Evolutionary conservation across 116 monocot genomes (phyloP).

Genomic region (Trichopus zeylanicus): DNA sequence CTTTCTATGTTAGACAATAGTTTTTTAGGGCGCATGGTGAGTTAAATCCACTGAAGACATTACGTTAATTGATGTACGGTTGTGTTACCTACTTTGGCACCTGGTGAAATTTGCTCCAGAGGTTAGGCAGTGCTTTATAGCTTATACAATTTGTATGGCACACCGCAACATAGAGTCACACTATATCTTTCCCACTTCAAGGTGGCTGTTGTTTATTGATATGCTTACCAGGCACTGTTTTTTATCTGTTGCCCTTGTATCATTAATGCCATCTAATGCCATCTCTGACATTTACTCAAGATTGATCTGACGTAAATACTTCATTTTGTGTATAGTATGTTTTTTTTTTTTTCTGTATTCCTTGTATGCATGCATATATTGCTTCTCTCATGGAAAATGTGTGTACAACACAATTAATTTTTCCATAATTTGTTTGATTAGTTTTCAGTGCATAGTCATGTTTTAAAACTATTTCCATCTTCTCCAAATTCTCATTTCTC

Average conservation of each 20-base stretch:
- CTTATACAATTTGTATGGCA: neutral
- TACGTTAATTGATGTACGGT: neutral
- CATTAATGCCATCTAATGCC: neutral
- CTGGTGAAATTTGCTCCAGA: neutral
- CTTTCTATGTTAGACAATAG: neutral
- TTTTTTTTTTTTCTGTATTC: too few relatives aligned
- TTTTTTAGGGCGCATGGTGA: neutral
- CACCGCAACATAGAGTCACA: neutral
- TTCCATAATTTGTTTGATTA: too few relatives aligned
- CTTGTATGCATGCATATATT: too few relatives aligned
- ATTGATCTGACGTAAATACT: too few relatives aligned
- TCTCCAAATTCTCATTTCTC: too few relatives aligned
- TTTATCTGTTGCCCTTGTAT: neutral
- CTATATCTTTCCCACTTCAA: neutral
- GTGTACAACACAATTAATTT: too few relatives aligned
- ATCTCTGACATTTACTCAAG: neutral
- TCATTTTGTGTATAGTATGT: too few relatives aligned
- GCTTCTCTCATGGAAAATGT: too few relatives aligned
- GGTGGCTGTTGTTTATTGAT: neutral
- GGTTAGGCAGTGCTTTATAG: constrained; percentile 1
- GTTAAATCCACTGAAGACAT: neutral
- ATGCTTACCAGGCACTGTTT: neutral
- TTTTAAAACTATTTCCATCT: too few relatives aligned
- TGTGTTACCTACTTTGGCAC: neutral
- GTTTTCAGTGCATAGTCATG: too few relatives aligned